phyloP scores from a whole-genome alignment of 345 rosid species.

The Gossypium ekmanianum region DNA sequence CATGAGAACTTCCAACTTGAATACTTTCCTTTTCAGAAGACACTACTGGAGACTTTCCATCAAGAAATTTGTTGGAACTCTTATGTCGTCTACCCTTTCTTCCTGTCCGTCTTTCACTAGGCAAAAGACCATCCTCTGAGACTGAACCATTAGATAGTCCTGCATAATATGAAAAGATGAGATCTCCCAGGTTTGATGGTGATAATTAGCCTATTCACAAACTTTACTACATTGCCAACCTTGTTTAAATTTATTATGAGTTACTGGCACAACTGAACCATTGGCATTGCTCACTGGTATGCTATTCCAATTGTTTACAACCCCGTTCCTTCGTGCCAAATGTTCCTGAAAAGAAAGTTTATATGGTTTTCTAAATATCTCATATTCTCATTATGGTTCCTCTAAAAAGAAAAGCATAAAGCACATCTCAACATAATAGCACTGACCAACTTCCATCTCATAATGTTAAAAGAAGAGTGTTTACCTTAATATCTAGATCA shows the following conservation, averaged over 20 bases:
- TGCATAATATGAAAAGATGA: slow-evolving; percentile 28
- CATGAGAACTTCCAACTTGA: slow-evolving; percentile 33
- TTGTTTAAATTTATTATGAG: slow-evolving; percentile 36
- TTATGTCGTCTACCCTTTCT: slow-evolving; percentile 77
- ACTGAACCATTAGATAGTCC: slow-evolving; percentile 38
- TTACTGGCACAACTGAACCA: slow-evolving; percentile 25
- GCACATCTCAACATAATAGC: background rate
- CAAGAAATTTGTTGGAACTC: slow-evolving; percentile 49
- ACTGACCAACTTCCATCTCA: slow-evolving; percentile 18
- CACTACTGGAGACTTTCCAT: slow-evolving; percentile 40
- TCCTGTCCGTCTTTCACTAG: slow-evolving; percentile 50
- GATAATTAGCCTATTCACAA: slow-evolving; percentile 7
- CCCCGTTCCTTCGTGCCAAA: slow-evolving; percentile 28
- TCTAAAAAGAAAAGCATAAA: background rate
- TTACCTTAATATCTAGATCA: slow-evolving; percentile 33
- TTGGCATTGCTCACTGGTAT: slow-evolving; percentile 21
- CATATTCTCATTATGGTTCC: background rate
- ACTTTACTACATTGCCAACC: slow-evolving; percentile 36
- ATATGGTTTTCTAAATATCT: background rate
- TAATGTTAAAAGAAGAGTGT: slow-evolving; percentile 18
- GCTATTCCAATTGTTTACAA: slow-evolving; percentile 33
- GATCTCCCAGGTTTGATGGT: slow-evolving; percentile 7
- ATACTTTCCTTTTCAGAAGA: slow-evolving; percentile 47
- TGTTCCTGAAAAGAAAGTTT: slow-evolving; percentile 40
- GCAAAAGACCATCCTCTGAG: slow-evolving; percentile 42